These are phyloP conservation scores for Scedosporium boydii DNA, from an alignment of 2,329 filamentous ascomycete genomes.

Conservation along the genomic window DNA sequence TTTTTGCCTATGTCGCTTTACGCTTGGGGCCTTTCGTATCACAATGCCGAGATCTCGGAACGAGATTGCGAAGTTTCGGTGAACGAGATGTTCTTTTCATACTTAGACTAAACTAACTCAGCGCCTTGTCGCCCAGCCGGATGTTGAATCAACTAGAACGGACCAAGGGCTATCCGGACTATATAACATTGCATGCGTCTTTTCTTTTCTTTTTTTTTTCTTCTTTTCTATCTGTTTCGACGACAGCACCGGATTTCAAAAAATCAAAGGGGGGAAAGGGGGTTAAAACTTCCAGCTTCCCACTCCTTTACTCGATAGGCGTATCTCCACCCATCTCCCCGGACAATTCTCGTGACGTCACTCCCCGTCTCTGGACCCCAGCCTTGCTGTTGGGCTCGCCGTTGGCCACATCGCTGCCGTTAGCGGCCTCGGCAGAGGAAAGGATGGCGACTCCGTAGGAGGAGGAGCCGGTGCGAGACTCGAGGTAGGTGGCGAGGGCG, in stretches of 20 bases:
- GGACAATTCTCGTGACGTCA: constrained; percentile 44
- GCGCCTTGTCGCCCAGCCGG: background rate
- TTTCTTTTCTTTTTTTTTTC: background rate
- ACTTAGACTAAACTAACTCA: too few species aligned
- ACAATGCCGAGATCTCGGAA: background rate
- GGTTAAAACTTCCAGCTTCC: background rate
- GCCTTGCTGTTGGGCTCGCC: constrained; percentile 7
- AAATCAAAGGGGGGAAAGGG: background rate
- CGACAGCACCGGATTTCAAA: background rate
- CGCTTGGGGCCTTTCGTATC: too few species aligned
- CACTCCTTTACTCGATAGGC: constrained; percentile 14
- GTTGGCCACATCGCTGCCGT: constrained; percentile 9
- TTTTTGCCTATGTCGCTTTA: too few species aligned
- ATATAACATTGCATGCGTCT: too few species aligned
- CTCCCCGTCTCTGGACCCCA: constrained; percentile 27
- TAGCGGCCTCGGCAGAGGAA: background rate
- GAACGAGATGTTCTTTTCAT: background rate
- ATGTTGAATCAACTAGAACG: background rate
- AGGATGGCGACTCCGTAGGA: constrained; percentile 11
- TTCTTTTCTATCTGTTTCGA: background rate
- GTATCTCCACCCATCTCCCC: constrained; percentile 58
- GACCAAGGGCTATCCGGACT: too few species aligned
- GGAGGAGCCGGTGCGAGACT: constrained; percentile 9
- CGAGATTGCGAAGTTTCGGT: background rate
- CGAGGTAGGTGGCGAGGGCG: constrained; percentile 31